Evolutionary conservation across 306 rosid species (phyloP).

Genomic region (Fragaria iinumae): DNA sequence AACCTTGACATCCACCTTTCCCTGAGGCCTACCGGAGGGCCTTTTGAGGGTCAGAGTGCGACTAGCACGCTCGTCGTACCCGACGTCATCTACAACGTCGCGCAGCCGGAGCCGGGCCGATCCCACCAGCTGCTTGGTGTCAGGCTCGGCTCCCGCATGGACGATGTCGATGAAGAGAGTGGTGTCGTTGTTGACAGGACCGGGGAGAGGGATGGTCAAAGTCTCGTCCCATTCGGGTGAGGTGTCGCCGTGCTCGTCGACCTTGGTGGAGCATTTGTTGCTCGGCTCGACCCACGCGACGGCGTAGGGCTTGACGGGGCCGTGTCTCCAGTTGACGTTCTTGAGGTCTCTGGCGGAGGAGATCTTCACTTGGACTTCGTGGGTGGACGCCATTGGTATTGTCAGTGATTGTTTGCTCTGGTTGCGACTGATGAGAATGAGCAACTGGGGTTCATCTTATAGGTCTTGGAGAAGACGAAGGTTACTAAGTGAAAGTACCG

Average conservation of each 20-base stretch:
- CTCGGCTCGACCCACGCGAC: not conserved
- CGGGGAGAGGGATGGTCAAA: conserved; percentile 43
- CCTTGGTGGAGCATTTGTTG: not conserved
- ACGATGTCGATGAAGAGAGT: conserved; percentile 62
- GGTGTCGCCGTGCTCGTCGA: conserved; percentile 50
- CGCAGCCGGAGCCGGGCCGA: conserved; percentile 55
- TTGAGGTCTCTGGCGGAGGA: conserved; percentile 4
- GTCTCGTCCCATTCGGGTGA: conserved; percentile 70
- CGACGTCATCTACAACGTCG: conserved; percentile 51
- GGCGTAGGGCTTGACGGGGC: not conserved
- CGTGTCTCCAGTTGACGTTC: conserved; percentile 3
- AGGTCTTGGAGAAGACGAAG: not conserved
- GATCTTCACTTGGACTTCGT: conserved; percentile 9
- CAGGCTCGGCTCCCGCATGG: conserved; percentile 60
- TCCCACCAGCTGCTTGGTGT: conserved; percentile 76
- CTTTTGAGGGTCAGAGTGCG: conserved; percentile 56
- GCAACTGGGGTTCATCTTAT: not conserved
- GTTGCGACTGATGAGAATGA: not conserved
- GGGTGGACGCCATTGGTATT: not conserved
- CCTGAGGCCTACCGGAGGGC: conserved; percentile 83
- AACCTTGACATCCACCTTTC: conserved; percentile 60
- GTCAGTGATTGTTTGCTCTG: not conserved
- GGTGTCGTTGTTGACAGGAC: conserved; percentile 51
- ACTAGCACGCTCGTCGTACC: conserved; percentile 37
- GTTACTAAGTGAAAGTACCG: not conserved